phyloP scores from a whole-genome alignment of 768 basidiomycete species.

The Floccularia luteovirens region DNA sequence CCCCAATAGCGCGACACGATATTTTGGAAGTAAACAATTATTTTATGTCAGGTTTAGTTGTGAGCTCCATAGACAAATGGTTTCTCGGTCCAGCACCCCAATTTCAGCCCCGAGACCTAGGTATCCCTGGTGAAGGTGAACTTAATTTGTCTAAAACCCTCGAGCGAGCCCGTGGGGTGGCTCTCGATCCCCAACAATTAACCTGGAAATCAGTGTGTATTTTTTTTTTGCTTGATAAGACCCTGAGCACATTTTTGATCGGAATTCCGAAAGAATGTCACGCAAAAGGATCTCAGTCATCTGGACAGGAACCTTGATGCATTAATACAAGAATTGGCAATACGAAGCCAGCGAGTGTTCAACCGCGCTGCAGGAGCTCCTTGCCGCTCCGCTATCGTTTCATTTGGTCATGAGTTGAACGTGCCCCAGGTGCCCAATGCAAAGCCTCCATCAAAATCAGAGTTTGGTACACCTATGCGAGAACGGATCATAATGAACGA shows the following conservation, averaged over 20 bases:
- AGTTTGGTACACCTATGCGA: conserved; percentile 31
- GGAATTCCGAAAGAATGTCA: conserved; percentile 29
- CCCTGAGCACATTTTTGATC: conserved; percentile 19
- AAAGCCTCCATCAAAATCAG: conserved; percentile 20
- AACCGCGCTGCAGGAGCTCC: conserved; percentile 53
- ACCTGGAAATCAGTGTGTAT: conserved; percentile 47
- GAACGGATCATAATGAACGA: conserved; percentile 50
- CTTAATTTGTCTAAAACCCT: conserved; percentile 31
- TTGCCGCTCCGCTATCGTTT: conserved; percentile 49
- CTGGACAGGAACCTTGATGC: conserved; percentile 64
- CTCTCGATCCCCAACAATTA: conserved; percentile 36
- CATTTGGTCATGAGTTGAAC: conserved; percentile 16
- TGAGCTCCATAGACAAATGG: conserved; percentile 73
- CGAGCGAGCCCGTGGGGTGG: conserved; percentile 38
- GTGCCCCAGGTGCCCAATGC: conserved; percentile 21
- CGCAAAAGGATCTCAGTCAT: conserved; percentile 43
- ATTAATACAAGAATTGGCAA: conserved; percentile 54
- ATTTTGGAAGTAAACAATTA: conserved; percentile 78
- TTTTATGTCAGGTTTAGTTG: conserved; percentile 59
- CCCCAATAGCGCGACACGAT: conserved; percentile 53
- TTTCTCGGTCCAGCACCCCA: conserved; percentile 58
- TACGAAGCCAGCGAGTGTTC: conserved; percentile 55
- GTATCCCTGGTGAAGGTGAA: conserved; percentile 27
- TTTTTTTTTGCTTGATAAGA: conserved; percentile 9
- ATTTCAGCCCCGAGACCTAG: conserved; percentile 42